Evolutionary conservation across 2,329 filamentous ascomycete species (phyloP), one percentile per base, ranked within the genome.

Genomic region (Colletotrichum theobromicola): DNA sequence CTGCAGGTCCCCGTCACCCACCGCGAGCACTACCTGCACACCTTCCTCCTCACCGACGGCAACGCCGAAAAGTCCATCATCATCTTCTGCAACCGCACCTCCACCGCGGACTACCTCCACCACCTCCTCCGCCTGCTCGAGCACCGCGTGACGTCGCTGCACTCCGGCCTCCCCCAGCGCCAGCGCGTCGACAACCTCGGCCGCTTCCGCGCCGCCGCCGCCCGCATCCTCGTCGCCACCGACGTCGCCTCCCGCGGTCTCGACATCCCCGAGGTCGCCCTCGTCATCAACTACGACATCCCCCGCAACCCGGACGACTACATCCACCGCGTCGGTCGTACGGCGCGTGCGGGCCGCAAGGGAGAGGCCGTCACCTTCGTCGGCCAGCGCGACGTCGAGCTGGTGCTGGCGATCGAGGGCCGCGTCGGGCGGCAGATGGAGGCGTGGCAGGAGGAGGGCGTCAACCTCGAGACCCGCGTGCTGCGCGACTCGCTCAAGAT

Each of bases 241-340:
- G 97, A 99, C 82, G 96, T 99, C 16, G 97, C 97, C 1, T 94
- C 95, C 24, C 91, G 97, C 83, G 97, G 97, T 88, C 90, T 99
- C 5, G 97, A 99, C 85, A 98, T 99, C 76, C 96, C 96, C 2
- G 94, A 95, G 78, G 96, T 98, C 8, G 93, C 91, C 69, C 85
- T 98, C 18, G 97, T 99, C 4, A 87, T 99, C 81, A 98, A 99
- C 85, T 99, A 96, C 84, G 97, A 99, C 82, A 92, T 99, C 1
- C 97, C 97, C 0, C 92, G 96, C n/a, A 95, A 98, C 81, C 95
- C 96, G 4, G 96, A 98, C 82, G 96, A 98, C 84, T 99, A 99
- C 83, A 97, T 99, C 77, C 97, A 99, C 86, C 92, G 97, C 15
- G 96, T 98, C 65, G 97, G 97, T 83, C 93, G 97, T 85, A 99